Conservation (phyloP, 1,139 yeast species). For the Suhomyces bribrorum region DNA sequence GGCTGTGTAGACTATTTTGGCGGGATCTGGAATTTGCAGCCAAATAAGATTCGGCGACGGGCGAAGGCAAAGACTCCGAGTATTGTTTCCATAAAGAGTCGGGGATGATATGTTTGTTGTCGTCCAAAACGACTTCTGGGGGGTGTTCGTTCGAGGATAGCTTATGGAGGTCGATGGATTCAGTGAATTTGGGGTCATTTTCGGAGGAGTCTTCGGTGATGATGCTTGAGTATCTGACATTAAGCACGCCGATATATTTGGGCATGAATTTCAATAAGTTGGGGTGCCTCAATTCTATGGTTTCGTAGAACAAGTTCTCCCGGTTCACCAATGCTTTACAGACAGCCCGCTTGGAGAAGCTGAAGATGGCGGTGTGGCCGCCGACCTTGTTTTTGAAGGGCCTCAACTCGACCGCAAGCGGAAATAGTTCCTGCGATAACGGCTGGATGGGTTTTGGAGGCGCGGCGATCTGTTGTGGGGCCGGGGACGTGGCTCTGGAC, state of each 20-base stretch:
- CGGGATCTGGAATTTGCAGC: constrained; percentile 9
- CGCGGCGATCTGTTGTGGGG: not conserved
- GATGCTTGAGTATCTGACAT: constrained; percentile 73
- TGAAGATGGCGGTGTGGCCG: constrained; percentile 95
- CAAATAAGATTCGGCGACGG: constrained; percentile 19
- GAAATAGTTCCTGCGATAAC: constrained; percentile 37
- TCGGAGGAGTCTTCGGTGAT: constrained; percentile 30
- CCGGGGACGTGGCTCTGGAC: constrained; percentile 8
- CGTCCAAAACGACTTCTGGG: constrained; percentile 85
- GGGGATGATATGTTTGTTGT: constrained; percentile 87
- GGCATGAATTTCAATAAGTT: constrained; percentile 87
- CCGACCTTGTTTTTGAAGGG: constrained; percentile 94
- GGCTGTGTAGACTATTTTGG: constrained; percentile 10
- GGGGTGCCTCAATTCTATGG: constrained; percentile 74
- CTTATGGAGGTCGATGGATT: not conserved
- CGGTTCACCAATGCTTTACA: constrained; percentile 90
- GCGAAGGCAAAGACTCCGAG: constrained; percentile 57
- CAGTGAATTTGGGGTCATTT: not conserved
- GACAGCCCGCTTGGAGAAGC: constrained; percentile 90
- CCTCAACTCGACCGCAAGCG: constrained; percentile 78
- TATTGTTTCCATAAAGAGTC: constrained; percentile 69
- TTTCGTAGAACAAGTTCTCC: constrained; percentile 90
- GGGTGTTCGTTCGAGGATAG: constrained; percentile 37
- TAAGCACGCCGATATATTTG: constrained; percentile 86
- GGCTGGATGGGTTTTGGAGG: not conserved